Percentiles rank a stretch among this genome's conserved stretches.
Conservation (phyloP, 495 filamentous ascomycete species). For the Trichoderma asperelloides region DNA sequence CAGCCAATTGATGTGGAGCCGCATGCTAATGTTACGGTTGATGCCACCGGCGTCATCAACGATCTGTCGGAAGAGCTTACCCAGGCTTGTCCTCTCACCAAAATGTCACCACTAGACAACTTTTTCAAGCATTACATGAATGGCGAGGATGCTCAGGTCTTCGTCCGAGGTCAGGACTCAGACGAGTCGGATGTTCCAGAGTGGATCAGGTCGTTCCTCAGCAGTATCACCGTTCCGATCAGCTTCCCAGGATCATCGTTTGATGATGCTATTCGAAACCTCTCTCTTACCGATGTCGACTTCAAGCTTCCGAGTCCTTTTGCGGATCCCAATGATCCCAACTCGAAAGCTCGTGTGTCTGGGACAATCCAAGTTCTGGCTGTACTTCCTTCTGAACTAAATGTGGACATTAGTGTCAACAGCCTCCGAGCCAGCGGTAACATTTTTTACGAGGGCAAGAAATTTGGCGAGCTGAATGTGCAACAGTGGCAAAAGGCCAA, state of each 20-base stretch:
- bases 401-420: slow-evolving; percentile 68
- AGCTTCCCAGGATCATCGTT: slow-evolving; percentile 73
- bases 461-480: slow-evolving; percentile 70
- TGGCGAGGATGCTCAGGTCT: slow-evolving; percentile 66
- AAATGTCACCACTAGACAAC: slow-evolving; percentile 76
- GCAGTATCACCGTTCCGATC: slow-evolving; percentile 73
- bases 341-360: slow-evolving; percentile 66
- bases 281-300: slow-evolving; percentile 73
- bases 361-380: slow-evolving; percentile 72
- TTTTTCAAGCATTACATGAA: slow-evolving; percentile 74
- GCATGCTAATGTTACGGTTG: slow-evolving; percentile 52
- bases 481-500: slow-evolving; percentile 76
- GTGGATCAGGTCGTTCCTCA: slow-evolving; percentile 75
- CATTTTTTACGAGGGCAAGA: slow-evolving; percentile 63
- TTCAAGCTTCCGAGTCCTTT: slow-evolving; percentile 73
- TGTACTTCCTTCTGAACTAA: slow-evolving; percentile 72
- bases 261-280: slow-evolving; percentile 74
- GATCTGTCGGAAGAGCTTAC: slow-evolving; percentile 64
- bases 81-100: slow-evolving; percentile 58
- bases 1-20: slow-evolving; percentile 54
- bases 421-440: slow-evolving; percentile 66
- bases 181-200: slow-evolving; percentile 57
- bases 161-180: slow-evolving; percentile 63
- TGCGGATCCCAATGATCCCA: slow-evolving; percentile 65
- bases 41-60: slow-evolving; percentile 58